Evolutionary conservation across 108 stramenopile genomes (phyloP).

Genomic region (Aurantiochytrium sp.): DNA sequence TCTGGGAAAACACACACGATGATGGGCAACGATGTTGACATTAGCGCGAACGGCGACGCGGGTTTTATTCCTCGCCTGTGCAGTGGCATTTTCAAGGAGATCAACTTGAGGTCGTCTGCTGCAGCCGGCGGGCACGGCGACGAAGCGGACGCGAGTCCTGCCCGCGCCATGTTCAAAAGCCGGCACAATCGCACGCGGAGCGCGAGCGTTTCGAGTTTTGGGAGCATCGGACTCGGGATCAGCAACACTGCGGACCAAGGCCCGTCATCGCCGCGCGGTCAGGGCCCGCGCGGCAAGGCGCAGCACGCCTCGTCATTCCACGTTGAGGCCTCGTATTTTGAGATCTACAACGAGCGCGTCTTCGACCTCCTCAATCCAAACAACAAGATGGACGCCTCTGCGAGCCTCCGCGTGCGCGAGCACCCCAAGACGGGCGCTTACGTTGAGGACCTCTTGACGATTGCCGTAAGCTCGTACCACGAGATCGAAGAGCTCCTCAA

Average conservation of each 20-base stretch:
- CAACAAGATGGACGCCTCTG: background rate
- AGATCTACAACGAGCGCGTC: slow-evolving; percentile 68
- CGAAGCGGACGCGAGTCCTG: too few species aligned
- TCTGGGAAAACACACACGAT: slow-evolving; percentile 64
- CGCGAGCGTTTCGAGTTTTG: too few species aligned
- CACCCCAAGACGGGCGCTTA: slow-evolving; percentile 69
- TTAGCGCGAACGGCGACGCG: slow-evolving; percentile 35
- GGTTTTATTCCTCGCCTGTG: slow-evolving; percentile 56
- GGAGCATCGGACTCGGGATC: too few species aligned
- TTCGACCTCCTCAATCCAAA: slow-evolving; percentile 69
- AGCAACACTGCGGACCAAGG: too few species aligned
- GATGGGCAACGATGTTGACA: slow-evolving; percentile 51
- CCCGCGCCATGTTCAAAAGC: too few species aligned
- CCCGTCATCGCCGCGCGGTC: too few species aligned
- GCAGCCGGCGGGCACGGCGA: too few species aligned
- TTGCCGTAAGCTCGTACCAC: slow-evolving; percentile 65
- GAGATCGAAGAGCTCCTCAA: slow-evolving; percentile 75
- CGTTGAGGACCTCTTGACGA: slow-evolving; percentile 87
- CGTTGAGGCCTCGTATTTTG: slow-evolving; percentile 58
- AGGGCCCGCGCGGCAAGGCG: too few species aligned
- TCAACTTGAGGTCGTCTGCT: background rate
- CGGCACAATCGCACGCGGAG: too few species aligned
- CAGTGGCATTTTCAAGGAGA: slow-evolving; percentile 43
- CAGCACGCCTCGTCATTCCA: too few species aligned
- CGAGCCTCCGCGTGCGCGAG: slow-evolving; percentile 58